Evolutionary conservation across 768 basidiomycete genomes (phyloP), one percentile per base, ranked within the genome.

Genomic region (Mycena haematopus): DNA sequence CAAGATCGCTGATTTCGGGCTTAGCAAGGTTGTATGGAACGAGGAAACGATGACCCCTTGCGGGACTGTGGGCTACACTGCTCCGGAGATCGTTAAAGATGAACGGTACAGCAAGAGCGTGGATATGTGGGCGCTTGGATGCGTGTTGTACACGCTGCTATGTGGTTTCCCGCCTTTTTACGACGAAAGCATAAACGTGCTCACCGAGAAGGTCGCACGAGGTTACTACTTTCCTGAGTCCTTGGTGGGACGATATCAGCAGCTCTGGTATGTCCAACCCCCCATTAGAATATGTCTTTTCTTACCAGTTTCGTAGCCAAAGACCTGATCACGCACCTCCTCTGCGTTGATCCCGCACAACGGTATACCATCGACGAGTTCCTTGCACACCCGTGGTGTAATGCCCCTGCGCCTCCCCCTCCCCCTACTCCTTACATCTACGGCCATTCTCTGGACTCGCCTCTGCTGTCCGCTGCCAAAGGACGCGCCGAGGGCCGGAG

Each of bases 41-140:
- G 97, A 99, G 72, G 90, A 98, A 73, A 99, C 97, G 7, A 96
- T 93, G 92, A 99, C 97, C 15, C 97, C 97, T 22, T 99, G 97
- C 71, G 97, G 97, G n/a, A 99, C 97, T 3, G 96, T 99, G 33
- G 97, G 97, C 22, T 99, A 99, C 76, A 99, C 97, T 2, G 97
- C 97, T 7, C 97, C 97, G 6, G 97, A 99, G 78, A 99, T 99
- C 64, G 97, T 99, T 70, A 99, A 98, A 78, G 97, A 99, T 72
- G 96, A 99, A 78, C 85, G 95, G 29, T 96, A 96, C 74, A 91
- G 88, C 74, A 96, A 95, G 77, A 94, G 92, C 70, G 96, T 99
- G 57, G 97, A 99, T 73, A 98, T 99, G 97, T 99, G 97, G 97
- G 97, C 97, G 2, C 79, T 99, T 38, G 97, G 97, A 42, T 99